Base-by-base conservation (phyloP, 805 yeast genomes). In the Komagataella phaffii region DNA sequence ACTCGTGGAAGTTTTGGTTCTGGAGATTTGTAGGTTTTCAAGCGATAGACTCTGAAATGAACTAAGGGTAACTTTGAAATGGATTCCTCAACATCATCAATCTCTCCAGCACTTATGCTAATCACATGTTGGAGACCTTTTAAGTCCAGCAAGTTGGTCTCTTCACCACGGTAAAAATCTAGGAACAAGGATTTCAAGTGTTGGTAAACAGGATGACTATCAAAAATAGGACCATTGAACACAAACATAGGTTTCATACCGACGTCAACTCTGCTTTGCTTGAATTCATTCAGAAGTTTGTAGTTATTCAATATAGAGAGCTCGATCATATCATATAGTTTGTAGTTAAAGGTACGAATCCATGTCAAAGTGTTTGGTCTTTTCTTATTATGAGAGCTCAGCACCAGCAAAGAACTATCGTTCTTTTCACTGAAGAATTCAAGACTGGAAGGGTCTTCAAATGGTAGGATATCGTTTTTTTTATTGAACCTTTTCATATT, bases 371-470 rank as follows among this genome's bases (percentile, higher is more conserved):
- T 88, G 67, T 91, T 88, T 55, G 95, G 96, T 66, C 99, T 79
- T 72, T 93, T 93, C 66, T 93, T 93, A 64, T 87, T 88, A 67
- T 79, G 79, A 18, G 88, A 75, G 7, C 88, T 76, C 50, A 90
- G 74, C 12, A 93, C 95, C 61, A 93, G 64, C 53, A 93, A 70
- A 2, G 98, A 88, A 47, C 85, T 67, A 66, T 93, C 99, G 65
- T 93, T 93, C 75, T 93, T 93, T 67, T 91, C 96, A 58, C 96
- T 77, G 68, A 93, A 88, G 62, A 93, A 93, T 67, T 93, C 99
- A 54, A 93, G 69, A 44, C 84, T 78, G 2, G 84, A 60, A 12
- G 88, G 76, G 64, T 93, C 98, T 68, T 93, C 99, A 67, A 93
- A 93, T 14, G 99, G 98, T 58, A 84, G 77, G 55, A 91, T 75